Percentiles rank a stretch among this genome's conserved stretches.
phyloP scores from a whole-genome alignment of 495 filamentous ascomycete species.

The Aeminium ludgeri region DNA sequence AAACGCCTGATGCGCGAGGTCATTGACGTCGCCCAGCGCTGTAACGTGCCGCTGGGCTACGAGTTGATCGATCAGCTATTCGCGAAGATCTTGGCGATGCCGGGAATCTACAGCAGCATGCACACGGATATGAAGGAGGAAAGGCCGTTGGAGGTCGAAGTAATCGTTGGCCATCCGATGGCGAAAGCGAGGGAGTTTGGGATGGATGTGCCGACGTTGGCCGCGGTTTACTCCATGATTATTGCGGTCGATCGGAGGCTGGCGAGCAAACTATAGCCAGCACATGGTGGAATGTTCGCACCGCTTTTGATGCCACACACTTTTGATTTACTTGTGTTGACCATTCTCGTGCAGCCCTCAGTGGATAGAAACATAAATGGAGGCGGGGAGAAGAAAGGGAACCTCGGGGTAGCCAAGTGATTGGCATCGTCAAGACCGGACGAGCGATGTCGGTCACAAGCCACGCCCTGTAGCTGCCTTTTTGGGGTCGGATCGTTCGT shows the following conservation, averaged over 20 bases:
- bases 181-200: slow-evolving; percentile 33
- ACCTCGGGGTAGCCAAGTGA: too few species aligned
- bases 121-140: slow-evolving; percentile 33
- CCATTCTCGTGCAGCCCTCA: too few species aligned
- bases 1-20: slow-evolving; percentile 33
- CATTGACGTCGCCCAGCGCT: slow-evolving; percentile 30
- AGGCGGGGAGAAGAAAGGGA: too few species aligned
- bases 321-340: too few species aligned
- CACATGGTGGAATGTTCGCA: too few species aligned
- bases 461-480: too few species aligned
- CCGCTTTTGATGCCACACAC: too few species aligned
- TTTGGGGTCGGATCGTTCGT: too few species aligned
- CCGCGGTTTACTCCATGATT: slow-evolving; percentile 27
- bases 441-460: too few species aligned
- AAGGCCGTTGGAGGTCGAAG: slow-evolving; percentile 37
- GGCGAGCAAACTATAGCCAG: neutral
- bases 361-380: too few species aligned
- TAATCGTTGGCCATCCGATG: slow-evolving; percentile 38
- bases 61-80: slow-evolving; percentile 29
- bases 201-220: slow-evolving; percentile 25
- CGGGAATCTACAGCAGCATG: slow-evolving; percentile 37
- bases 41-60: slow-evolving; percentile 28
- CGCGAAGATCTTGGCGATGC: slow-evolving; percentile 27
- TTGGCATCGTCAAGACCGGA: too few species aligned
- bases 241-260: slow-evolving; percentile 24